Evolutionary conservation across 768 basidiomycete species (phyloP).

Genomic region (Termitomyces sp.): DNA sequence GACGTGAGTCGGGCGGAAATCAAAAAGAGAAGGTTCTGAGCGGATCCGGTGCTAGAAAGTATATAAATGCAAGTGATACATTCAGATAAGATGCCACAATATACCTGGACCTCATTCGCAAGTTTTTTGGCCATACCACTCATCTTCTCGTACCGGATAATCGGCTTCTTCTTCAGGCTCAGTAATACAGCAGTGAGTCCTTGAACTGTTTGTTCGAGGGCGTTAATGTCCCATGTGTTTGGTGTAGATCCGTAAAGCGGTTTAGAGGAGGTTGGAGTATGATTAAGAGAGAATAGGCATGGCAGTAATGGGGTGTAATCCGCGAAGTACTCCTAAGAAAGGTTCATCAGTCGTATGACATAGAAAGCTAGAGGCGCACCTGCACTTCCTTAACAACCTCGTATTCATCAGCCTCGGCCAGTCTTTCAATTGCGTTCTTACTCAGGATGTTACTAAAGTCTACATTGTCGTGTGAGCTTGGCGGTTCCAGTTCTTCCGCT

Average conservation of each 20-base stretch:
- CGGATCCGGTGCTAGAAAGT: slow-evolving; percentile 65
- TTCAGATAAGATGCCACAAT: slow-evolving; percentile 6
- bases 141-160: slow-evolving; percentile 93
- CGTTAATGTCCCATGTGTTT: slow-evolving; percentile 68
- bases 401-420: slow-evolving; percentile 92
- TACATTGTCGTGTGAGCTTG: slow-evolving; percentile 27
- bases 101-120: slow-evolving; percentile 78
- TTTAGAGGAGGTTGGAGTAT: slow-evolving; percentile 52
- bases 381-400: slow-evolving; percentile 97
- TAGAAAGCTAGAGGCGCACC: slow-evolving; percentile 37
- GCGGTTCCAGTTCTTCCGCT: slow-evolving; percentile 11
- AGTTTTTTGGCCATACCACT: slow-evolving; percentile 88
- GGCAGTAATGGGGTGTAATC: slow-evolving; percentile 89
- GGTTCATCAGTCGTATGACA: slow-evolving; percentile 1
- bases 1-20: slow-evolving; percentile 85
- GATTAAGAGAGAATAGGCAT: slow-evolving; percentile 81
- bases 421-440: slow-evolving; percentile 84
- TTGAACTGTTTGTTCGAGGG: slow-evolving; percentile 73
- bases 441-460: slow-evolving; percentile 95
- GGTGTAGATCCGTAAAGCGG: slow-evolving; percentile 70
- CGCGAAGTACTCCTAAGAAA: slow-evolving; percentile 87
- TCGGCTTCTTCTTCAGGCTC: slow-evolving; percentile 92
- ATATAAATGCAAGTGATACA: not conserved
- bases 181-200: slow-evolving; percentile 82
- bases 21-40: slow-evolving; percentile 78